Conservation (phyloP, 2,329 filamentous ascomycete genomes). For the Eutypella sp. region DNA sequence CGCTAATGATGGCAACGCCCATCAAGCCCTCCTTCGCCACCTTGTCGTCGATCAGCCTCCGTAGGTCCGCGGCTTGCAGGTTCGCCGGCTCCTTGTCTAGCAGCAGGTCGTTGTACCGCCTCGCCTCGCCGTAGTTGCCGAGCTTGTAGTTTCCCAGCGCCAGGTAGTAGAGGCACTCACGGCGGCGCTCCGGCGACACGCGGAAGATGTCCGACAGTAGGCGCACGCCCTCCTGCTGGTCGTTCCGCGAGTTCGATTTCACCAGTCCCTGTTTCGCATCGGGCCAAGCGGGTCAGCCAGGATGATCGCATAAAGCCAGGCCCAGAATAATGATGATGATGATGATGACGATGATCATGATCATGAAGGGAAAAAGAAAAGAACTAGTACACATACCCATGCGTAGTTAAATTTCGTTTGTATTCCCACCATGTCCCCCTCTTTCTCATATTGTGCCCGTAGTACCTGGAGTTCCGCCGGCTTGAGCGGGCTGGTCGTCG, state of each 20-base stretch:
- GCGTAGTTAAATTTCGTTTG: slow-evolving; percentile 99
- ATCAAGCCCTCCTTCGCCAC: slow-evolving; percentile 91
- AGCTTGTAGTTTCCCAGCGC: slow-evolving; percentile 97
- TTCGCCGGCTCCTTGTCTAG: slow-evolving; percentile 89
- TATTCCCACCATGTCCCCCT: slow-evolving; percentile 92
- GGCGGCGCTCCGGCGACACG: slow-evolving; percentile 81
- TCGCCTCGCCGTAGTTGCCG: slow-evolving; percentile 91
- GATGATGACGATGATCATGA: no score
- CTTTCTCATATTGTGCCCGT: slow-evolving; percentile 91
- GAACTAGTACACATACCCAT: slow-evolving; percentile 60
- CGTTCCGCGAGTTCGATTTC: slow-evolving; percentile 76
- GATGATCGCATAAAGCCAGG: no score
- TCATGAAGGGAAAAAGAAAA: not conserved
- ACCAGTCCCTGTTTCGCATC: slow-evolving; percentile 70
- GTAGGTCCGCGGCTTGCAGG: slow-evolving; percentile 81
- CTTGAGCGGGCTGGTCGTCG: slow-evolving; percentile 75
- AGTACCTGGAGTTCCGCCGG: slow-evolving; percentile 88
- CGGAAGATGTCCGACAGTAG: slow-evolving; percentile 96
- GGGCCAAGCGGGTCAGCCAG: not conserved
- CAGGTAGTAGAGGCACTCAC: slow-evolving; percentile 98
- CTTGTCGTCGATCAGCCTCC: slow-evolving; percentile 88
- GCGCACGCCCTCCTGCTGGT: slow-evolving; percentile 92
- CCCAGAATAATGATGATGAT: no score
- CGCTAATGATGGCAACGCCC: slow-evolving; percentile 91
- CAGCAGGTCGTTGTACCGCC: slow-evolving; percentile 89